A percentile compares a stretch with the other conserved stretches of the same genome.
Evolutionary conservation across 2,329 filamentous ascomycete genomes (phyloP).

Genomic region (Xylariaceae sp.): DNA sequence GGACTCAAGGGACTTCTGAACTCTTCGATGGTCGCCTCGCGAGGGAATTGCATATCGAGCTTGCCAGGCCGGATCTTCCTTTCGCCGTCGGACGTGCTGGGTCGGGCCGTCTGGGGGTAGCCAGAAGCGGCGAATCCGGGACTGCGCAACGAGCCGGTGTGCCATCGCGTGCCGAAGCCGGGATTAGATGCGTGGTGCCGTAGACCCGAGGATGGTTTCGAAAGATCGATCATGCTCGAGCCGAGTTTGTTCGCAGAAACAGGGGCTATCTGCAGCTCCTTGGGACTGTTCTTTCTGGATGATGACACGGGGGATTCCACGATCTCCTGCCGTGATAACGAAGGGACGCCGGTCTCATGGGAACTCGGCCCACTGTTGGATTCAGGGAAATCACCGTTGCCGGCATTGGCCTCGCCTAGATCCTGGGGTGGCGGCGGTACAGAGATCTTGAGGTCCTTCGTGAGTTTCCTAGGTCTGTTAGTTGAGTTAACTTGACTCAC

Average conservation of each 20-base stretch:
- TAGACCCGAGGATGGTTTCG: slow-evolving; percentile 28
- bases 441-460: slow-evolving; percentile 29
- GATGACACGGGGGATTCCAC: slow-evolving; percentile 32
- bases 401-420: slow-evolving; percentile 8
- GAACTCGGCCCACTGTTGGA: slow-evolving; percentile 12
- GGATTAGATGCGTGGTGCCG: slow-evolving; percentile 28
- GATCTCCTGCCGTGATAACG: slow-evolving; percentile 37
- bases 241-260: slow-evolving; percentile 37
- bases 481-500: background rate
- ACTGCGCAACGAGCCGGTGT: slow-evolving; percentile 35
- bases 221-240: slow-evolving; percentile 44
- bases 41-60: slow-evolving; percentile 43
- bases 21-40: slow-evolving; percentile 24
- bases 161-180: slow-evolving; percentile 33
- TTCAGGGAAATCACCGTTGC: slow-evolving; percentile 12
- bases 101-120: slow-evolving; percentile 30
- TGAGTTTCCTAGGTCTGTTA: slow-evolving; percentile 33
- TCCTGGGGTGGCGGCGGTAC: slow-evolving; percentile 23
- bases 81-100: slow-evolving; percentile 31
- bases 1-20: slow-evolving; percentile 10
- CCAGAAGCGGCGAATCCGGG: slow-evolving; percentile 29
- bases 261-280: slow-evolving; percentile 28
- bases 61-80: slow-evolving; percentile 43
- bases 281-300: slow-evolving; percentile 21
- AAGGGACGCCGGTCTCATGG: slow-evolving; percentile 15